phyloP scores from a whole-genome alignment of 495 filamentous ascomycete species.

The Clavariopsis aquatica region DNA sequence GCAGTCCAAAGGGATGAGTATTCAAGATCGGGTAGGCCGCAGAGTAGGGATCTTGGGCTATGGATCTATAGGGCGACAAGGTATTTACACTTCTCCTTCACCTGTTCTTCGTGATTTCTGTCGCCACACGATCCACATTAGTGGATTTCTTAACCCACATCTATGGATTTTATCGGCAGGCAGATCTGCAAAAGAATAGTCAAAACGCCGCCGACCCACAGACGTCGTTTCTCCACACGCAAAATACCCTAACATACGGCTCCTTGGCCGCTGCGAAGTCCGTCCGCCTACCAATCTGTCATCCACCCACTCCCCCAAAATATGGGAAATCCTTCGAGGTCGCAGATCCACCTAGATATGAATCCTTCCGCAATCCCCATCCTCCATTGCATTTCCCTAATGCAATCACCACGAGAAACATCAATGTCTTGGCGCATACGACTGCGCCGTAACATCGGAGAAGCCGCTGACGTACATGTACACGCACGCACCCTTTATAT shows the following conservation, averaged over 20 bases:
- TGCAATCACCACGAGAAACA: not conserved
- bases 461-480: not conserved
- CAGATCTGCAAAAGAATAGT: not conserved
- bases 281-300: not conserved
- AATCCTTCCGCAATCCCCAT: too few relatives aligned
- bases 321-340: not conserved
- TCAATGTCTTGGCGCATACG: not conserved
- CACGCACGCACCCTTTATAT: not conserved
- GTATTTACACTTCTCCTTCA: constrained; percentile 10
- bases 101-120: not conserved
- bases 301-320: too few relatives aligned
- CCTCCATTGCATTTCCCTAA: too few relatives aligned
- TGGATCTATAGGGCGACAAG: constrained; percentile 77
- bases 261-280: not conserved
- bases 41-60: constrained; percentile 78
- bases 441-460: not conserved
- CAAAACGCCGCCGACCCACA: not conserved
- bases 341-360: not conserved
- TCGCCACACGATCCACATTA: not conserved
- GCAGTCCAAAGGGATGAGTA: constrained; percentile 37
- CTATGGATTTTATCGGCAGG: not conserved
- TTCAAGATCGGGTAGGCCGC: constrained; percentile 57
- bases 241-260: not conserved
- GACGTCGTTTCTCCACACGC: not conserved
- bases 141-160: not conserved